Conservation (phyloP, 805 yeast genomes). For the Hemisphaericaspora nanyangensis region DNA sequence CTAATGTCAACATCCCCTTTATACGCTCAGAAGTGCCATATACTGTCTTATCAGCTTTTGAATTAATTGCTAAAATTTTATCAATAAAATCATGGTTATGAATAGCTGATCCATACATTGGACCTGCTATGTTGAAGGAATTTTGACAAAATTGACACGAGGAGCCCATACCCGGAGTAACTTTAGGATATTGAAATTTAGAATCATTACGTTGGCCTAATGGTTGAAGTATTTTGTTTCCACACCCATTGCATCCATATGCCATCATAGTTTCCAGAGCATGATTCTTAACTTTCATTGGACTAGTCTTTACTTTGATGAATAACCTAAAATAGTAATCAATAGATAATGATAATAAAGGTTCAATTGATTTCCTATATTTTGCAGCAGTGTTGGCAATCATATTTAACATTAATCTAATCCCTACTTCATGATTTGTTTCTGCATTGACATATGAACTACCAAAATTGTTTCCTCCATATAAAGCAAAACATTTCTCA, state of each 20-base stretch:
- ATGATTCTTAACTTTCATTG: constrained; percentile 75
- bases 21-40: constrained; percentile 84
- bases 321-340: constrained; percentile 91
- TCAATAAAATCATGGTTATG: constrained; percentile 69
- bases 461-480: constrained; percentile 89
- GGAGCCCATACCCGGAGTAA: constrained; percentile 53
- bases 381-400: constrained; percentile 84
- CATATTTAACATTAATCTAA: constrained; percentile 75
- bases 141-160: constrained; percentile 69
- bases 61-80: constrained; percentile 54
- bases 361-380: constrained; percentile 83
- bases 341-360: constrained; percentile 77
- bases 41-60: constrained; percentile 45
- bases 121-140: constrained; percentile 82
- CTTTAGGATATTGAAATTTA: constrained; percentile 53
- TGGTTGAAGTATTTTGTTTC: constrained; percentile 64
- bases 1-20: constrained; percentile 88
- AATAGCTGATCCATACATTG: constrained; percentile 82
- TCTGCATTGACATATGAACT: constrained; percentile 50
- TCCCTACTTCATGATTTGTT: constrained; percentile 89
- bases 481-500: constrained; percentile 90
- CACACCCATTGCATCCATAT: constrained; percentile 87
- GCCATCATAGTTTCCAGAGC: constrained; percentile 74
- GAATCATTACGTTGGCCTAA: constrained; percentile 56
- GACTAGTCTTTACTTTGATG: constrained; percentile 71